Conservation (phyloP, 2,329 filamentous ascomycete genomes). For the Colletotrichum simmondsii region DNA sequence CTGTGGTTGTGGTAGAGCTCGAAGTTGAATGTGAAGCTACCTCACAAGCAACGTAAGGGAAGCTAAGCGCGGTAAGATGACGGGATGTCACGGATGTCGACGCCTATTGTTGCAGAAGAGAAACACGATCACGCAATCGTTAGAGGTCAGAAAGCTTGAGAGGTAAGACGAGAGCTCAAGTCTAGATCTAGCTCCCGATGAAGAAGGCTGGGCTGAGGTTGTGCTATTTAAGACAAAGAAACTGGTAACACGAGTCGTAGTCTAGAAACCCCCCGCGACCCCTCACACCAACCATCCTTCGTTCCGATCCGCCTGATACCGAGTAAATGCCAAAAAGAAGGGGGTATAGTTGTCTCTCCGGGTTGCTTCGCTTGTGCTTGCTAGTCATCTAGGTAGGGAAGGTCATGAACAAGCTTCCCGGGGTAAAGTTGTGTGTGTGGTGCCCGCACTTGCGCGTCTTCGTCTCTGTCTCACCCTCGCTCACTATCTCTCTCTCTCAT, state of each 20-base stretch:
- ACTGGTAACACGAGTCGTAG: conserved; percentile 17
- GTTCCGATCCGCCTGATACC: conserved; percentile 19
- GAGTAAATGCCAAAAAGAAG: conserved; percentile 10
- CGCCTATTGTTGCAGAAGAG: neutral
- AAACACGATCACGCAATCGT: conserved; percentile 13
- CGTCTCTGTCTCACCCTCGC: neutral
- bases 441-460: neutral
- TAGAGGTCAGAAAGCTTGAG: neutral
- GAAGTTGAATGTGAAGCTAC: neutral
- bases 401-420: conserved; percentile 21
- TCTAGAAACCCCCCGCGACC: neutral
- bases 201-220: neutral
- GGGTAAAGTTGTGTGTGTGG: neutral
- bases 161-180: neutral
- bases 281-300: neutral
- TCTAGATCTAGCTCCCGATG: neutral
- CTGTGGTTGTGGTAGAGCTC: neutral
- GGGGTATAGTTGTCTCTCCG: neutral
- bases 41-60: neutral
- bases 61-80: too few species aligned
- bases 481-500: too few species aligned
- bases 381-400: neutral
- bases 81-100: neutral
- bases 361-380: neutral
- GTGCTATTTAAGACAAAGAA: conserved; percentile 20